Percentiles rank a stretch among this genome's conserved stretches.
Conservation (phyloP, 768 basidiomycete genomes). For the Erythrobasidium yunnanense region DNA sequence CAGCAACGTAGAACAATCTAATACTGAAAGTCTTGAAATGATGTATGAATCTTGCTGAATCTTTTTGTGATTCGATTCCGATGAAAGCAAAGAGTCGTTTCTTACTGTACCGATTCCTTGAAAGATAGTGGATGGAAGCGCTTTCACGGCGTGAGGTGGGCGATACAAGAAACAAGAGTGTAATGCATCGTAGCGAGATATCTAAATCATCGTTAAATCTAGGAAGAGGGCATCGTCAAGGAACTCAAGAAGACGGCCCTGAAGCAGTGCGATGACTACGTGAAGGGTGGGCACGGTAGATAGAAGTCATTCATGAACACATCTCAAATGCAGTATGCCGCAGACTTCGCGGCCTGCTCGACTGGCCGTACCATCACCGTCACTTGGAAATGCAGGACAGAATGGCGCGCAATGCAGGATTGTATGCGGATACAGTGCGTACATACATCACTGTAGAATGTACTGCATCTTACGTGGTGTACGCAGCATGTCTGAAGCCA, state of each 20-base stretch:
- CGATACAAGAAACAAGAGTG: neutral
- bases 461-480: too few species aligned
- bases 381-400: conserved; percentile 67
- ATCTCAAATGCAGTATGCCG: neutral
- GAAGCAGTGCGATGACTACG: conserved; percentile 62
- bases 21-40: too few species aligned
- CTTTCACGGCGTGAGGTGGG: conserved; percentile 62
- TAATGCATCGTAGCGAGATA: too few species aligned
- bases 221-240: conserved; percentile 70
- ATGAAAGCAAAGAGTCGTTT: too few species aligned
- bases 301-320: neutral
- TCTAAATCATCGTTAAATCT: neutral
- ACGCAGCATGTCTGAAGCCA: too few species aligned
- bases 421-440: conserved; percentile 72
- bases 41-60: too few species aligned
- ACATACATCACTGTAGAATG: too few species aligned
- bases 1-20: too few species aligned
- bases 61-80: too few species aligned
- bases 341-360: conserved; percentile 78
- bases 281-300: conserved; percentile 51
- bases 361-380: conserved; percentile 69
- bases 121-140: conserved; percentile 55
- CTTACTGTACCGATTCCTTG: too few species aligned
- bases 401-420: conserved; percentile 58
- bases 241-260: conserved; percentile 67